These are phyloP conservation scores for Flaveria ramosissima DNA, from an alignment of 129 eudicot genomes.

Conservation along the genomic window DNA sequence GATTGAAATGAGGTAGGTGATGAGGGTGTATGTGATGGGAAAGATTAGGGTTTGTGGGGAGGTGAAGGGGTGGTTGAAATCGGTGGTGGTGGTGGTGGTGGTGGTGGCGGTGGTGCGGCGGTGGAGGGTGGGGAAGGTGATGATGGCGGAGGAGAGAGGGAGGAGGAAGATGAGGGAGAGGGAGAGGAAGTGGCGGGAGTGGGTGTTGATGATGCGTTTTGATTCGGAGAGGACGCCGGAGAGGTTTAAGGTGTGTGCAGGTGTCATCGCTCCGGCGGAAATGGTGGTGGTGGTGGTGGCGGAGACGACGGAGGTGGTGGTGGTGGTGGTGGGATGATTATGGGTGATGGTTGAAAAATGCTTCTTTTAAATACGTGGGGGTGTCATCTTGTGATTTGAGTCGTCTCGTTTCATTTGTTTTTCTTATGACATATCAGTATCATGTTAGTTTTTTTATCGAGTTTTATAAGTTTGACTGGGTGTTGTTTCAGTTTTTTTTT, in stretches of 20 bases:
- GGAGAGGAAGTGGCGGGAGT: conserved; percentile 73
- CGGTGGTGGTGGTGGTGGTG: background rate
- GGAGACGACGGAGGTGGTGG: background rate
- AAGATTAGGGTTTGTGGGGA: conserved; percentile 30
- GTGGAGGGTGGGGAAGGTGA: conserved; percentile 47
- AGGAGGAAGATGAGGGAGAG: conserved; percentile 69
- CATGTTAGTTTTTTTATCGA: too few species aligned
- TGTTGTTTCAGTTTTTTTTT: too few species aligned
- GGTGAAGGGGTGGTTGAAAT: conserved; percentile 13
- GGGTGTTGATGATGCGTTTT: conserved; percentile 52
- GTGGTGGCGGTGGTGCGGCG: background rate
- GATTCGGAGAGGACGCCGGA: conserved; percentile 58
- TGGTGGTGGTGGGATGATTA: background rate
- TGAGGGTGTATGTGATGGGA: conserved; percentile 36
- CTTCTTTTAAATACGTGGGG: background rate
- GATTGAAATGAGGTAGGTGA: conserved; percentile 34
- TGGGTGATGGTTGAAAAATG: background rate
- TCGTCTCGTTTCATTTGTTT: too few species aligned
- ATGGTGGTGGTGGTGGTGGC: conserved; percentile 18
- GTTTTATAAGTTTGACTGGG: too few species aligned
- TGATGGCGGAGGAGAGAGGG: conserved; percentile 56
- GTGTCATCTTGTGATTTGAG: background rate
- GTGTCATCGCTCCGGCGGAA: background rate
- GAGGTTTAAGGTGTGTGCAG: conserved; percentile 41
- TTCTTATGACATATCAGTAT: too few species aligned